Percentiles rank a stretch among this genome's conserved stretches.
Conservation (phyloP, 192 early-diverging fungal genomes). For the Diversispora epigaea region DNA sequence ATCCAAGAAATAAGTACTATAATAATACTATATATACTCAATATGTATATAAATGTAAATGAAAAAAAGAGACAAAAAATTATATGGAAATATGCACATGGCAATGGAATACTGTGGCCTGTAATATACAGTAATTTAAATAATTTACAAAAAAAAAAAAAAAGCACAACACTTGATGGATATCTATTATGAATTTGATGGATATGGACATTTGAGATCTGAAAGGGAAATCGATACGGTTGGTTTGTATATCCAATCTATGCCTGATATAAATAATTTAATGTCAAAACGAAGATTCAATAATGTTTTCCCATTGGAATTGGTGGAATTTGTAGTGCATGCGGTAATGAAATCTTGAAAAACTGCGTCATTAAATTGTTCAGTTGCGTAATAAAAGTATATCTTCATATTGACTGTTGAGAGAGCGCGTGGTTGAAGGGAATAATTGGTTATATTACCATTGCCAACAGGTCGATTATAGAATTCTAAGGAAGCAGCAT, state of each 20-base stretch:
- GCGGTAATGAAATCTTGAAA: constrained; percentile 1
- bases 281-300: background rate
- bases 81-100: too few species aligned
- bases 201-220: constrained; percentile 26
- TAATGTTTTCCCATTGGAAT: background rate
- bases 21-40: too few species aligned
- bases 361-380: background rate
- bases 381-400: background rate
- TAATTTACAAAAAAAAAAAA: too few species aligned
- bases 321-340: background rate
- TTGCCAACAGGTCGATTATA: constrained; percentile 6
- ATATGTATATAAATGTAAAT: too few species aligned
- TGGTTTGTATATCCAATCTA: constrained; percentile 29
- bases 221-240: background rate
- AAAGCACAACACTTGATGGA: too few species aligned
- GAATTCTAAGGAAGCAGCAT: background rate
- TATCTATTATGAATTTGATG: too few species aligned
- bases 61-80: too few species aligned
- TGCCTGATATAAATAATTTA: constrained; percentile 4
- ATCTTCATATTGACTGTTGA: background rate
- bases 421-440: background rate
- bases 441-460: background rate
- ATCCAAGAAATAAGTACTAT: too few species aligned
- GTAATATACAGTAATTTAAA: too few species aligned
- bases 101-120: too few species aligned